Percentiles rank a stretch among this genome's conserved stretches.
These are phyloP conservation scores for Globisporangium perplexum DNA, from an alignment of 352 stramenopile genomes.

Conservation along the genomic window DNA sequence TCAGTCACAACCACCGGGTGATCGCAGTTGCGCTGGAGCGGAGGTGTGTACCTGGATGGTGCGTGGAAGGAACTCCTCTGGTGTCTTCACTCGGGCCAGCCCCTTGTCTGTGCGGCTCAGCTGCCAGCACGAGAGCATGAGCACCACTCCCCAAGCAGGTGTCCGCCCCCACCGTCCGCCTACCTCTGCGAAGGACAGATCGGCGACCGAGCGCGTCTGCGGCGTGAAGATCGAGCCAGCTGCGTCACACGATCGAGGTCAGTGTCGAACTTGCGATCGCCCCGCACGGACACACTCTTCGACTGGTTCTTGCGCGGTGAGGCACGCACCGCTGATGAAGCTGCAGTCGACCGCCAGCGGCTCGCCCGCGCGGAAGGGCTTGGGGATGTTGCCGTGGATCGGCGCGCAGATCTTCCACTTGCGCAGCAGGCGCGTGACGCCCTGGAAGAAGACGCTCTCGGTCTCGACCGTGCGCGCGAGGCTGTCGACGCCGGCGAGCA, in stretches of 20 bases:
- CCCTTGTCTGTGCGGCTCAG: conserved; percentile 78
- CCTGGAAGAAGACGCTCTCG: conserved; percentile 82
- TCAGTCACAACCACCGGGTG: not conserved
- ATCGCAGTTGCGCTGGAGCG: not conserved
- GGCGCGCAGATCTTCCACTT: conserved; percentile 86
- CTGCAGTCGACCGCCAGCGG: conserved; percentile 82
- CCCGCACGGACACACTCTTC: not conserved
- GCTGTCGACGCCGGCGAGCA: conserved; percentile 65
- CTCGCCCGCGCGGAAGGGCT: conserved; percentile 80
- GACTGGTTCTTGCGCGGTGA: not conserved
- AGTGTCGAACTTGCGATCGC: not conserved
- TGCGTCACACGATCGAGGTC: conserved; percentile 15
- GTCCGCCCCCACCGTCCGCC: not conserved
- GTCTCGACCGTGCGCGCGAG: conserved; percentile 69
- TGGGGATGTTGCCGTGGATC: conserved; percentile 84
- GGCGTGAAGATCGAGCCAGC: conserved; percentile 71
- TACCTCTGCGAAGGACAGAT: conserved; percentile 81
- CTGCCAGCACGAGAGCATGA: conserved; percentile 16
- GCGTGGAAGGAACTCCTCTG: conserved; percentile 70
- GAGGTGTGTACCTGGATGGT: conserved; percentile 53
- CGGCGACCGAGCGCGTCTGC: conserved; percentile 64
- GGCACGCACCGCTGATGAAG: conserved; percentile 58
- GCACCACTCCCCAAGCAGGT: not conserved
- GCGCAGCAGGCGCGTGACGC: conserved; percentile 65
- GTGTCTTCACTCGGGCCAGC: conserved; percentile 66